Conservation (phyloP, 2,329 filamentous ascomycete species). For the Alternaria arbusti region DNA sequence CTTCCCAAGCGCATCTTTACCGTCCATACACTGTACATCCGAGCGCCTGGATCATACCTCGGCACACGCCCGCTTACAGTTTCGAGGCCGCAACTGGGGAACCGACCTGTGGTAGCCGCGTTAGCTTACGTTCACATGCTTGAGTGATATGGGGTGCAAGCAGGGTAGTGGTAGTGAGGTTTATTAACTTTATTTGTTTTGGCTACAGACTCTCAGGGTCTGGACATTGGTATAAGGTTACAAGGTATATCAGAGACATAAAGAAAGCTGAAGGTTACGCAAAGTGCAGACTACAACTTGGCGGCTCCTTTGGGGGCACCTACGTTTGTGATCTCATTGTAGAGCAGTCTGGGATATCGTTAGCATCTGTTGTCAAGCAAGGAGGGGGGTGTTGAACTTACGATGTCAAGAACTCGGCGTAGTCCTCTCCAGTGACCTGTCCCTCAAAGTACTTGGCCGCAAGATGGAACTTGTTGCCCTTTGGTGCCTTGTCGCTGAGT, state of each 20-base stretch:
- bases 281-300: slow-evolving; percentile 47
- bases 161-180: background rate
- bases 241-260: background rate
- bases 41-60: slow-evolving; percentile 5
- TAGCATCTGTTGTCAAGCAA: slow-evolving; percentile 13
- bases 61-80: slow-evolving; percentile 13
- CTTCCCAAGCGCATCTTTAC: background rate
- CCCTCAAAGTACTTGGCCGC: slow-evolving; percentile 91
- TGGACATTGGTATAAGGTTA: slow-evolving; percentile 21
- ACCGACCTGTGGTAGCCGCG: slow-evolving; percentile 11
- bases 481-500: slow-evolving; percentile 74
- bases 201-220: background rate
- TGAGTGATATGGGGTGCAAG: background rate
- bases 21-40: background rate
- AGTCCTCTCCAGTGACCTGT: slow-evolving; percentile 96
- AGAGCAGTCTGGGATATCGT: slow-evolving; percentile 68
- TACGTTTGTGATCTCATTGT: slow-evolving; percentile 84
- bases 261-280: background rate
- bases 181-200: slow-evolving; percentile 12
- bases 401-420: slow-evolving; percentile 93
- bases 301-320: slow-evolving; percentile 65
- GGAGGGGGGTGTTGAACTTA: slow-evolving; percentile 55
- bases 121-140: slow-evolving; percentile 21
- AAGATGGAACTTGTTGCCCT: slow-evolving; percentile 89
- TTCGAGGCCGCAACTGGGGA: slow-evolving; percentile 21